A percentile compares a stretch with the other conserved stretches of the same genome.
Evolutionary conservation across 345 rosid species (phyloP).

Genomic region (Balakata baccata): DNA sequence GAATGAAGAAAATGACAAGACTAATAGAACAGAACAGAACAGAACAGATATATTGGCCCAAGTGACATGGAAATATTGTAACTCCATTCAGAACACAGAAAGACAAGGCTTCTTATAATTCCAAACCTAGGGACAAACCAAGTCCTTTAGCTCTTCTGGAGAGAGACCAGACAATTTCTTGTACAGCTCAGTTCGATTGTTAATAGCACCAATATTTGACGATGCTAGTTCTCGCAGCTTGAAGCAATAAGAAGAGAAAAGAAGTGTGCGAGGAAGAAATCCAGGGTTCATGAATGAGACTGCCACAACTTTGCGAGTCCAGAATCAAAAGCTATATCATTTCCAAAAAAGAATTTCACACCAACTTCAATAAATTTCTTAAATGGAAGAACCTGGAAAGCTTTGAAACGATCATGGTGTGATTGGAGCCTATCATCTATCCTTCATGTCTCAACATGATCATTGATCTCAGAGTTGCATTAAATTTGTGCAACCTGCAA

Average conservation of each 20-base stretch:
- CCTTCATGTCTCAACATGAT: conserved; percentile 86
- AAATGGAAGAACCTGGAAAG: conserved; percentile 85
- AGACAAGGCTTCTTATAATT: not conserved
- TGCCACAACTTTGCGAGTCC: not conserved
- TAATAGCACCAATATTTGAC: conserved; percentile 75
- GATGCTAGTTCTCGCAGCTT: conserved; percentile 85
- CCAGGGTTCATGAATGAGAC: conserved; percentile 3
- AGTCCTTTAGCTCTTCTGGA: conserved; percentile 73
- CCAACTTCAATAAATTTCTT: conserved; percentile 89
- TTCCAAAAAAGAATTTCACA: conserved; percentile 11
- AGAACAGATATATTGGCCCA: too few relatives aligned
- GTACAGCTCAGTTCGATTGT: conserved; percentile 85
- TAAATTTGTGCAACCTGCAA: too few relatives aligned
- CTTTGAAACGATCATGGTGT: conserved; percentile 80
- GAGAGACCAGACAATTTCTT: conserved; percentile 77
- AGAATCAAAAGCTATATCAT: not conserved
- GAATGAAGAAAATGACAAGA: too few relatives aligned
- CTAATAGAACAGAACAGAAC: too few relatives aligned
- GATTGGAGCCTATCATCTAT: conserved; percentile 83
- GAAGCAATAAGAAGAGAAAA: conserved; percentile 20
- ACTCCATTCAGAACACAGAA: conserved; percentile 1
- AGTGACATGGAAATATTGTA: too few relatives aligned
- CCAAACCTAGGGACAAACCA: conserved; percentile 89
- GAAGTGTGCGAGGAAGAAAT: not conserved
- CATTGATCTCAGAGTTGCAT: conserved; percentile 62